Conservation (phyloP, 1,139 yeast genomes). For the Diutina pseudorugosa region DNA sequence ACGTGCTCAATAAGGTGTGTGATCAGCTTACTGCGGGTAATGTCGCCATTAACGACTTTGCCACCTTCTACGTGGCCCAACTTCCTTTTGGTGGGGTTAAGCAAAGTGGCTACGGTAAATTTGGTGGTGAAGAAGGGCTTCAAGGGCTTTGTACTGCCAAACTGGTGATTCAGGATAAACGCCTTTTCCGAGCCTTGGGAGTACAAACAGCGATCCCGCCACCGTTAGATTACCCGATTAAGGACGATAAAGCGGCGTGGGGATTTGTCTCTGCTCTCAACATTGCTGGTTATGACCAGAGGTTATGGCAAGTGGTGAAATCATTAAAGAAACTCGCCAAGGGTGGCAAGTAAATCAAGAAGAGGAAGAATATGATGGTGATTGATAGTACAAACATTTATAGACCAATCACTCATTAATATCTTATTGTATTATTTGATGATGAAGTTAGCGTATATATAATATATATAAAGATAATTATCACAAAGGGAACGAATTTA, state of each 20-base stretch:
- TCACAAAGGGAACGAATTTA: too few species aligned
- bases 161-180: slow-evolving; percentile 74
- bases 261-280: slow-evolving; percentile 70
- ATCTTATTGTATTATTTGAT: too few species aligned
- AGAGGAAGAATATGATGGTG: too few species aligned
- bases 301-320: slow-evolving; percentile 50
- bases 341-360: slow-evolving; percentile 9
- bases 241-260: slow-evolving; percentile 78
- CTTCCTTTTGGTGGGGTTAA: slow-evolving; percentile 91
- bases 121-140: slow-evolving; percentile 94
- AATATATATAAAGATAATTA: too few species aligned
- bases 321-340: slow-evolving; percentile 29
- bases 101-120: slow-evolving; percentile 92
- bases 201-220: slow-evolving; percentile 76
- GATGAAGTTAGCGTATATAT: too few species aligned
- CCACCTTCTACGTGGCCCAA: slow-evolving; percentile 90
- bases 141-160: slow-evolving; percentile 81
- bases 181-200: slow-evolving; percentile 43
- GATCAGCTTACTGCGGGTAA: slow-evolving; percentile 65
- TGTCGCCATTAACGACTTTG: slow-evolving; percentile 94
- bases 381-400: too few species aligned
- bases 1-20: slow-evolving; percentile 50
- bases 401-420: too few species aligned
- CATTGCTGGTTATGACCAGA: slow-evolving; percentile 73
- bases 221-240: slow-evolving; percentile 84